A percentile compares a stretch with the other conserved stretches of the same genome.
phyloP scores from a whole-genome alignment of 768 basidiomycete species.

The Termitomyces sp. region DNA sequence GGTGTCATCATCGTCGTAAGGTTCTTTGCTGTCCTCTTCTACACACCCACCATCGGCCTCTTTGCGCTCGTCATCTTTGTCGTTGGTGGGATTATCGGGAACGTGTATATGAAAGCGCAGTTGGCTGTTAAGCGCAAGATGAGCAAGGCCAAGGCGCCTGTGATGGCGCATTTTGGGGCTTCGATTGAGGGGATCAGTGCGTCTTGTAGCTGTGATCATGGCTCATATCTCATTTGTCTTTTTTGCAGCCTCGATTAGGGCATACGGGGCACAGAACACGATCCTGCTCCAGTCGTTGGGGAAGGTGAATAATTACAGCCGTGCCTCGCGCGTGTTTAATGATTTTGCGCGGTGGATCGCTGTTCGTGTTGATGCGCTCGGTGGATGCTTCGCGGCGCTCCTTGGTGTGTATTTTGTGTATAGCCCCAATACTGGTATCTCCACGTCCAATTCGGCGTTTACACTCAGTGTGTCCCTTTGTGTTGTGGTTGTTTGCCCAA shows the following conservation, averaged over 20 bases:
- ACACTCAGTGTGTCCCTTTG: conserved; percentile 13
- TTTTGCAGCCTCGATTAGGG: conserved; percentile 51
- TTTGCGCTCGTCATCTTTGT: conserved; percentile 17
- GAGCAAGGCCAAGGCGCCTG: conserved; percentile 36
- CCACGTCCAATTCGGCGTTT: conserved; percentile 16
- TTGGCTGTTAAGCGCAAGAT: conserved; percentile 46
- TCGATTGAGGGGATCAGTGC: conserved; percentile 54
- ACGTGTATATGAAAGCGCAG: conserved; percentile 44
- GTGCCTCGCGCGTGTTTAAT: conserved; percentile 44
- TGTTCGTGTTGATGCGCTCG: conserved; percentile 56
- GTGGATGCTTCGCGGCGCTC: conserved; percentile 48
- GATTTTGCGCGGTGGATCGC: conserved; percentile 38
- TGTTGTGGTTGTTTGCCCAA: background rate
- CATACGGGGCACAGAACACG: conserved; percentile 55
- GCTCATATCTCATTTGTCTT: too few relatives aligned
- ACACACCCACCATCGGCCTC: conserved; percentile 13
- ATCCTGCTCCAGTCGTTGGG: conserved; percentile 42
- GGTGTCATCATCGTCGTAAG: conserved; percentile 13
- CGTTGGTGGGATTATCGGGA: conserved; percentile 39
- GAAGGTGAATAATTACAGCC: conserved; percentile 52
- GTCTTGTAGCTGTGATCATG: conserved; percentile 3
- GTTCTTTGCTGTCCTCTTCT: conserved; percentile 16
- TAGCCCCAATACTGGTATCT: conserved; percentile 41
- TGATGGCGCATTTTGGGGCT: conserved; percentile 42
- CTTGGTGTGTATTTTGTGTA: conserved; percentile 56